A percentile compares a stretch with the other conserved stretches of the same genome.
Conservation (phyloP, 1,139 yeast species). For the Nakaseomyces bracarensis region DNA sequence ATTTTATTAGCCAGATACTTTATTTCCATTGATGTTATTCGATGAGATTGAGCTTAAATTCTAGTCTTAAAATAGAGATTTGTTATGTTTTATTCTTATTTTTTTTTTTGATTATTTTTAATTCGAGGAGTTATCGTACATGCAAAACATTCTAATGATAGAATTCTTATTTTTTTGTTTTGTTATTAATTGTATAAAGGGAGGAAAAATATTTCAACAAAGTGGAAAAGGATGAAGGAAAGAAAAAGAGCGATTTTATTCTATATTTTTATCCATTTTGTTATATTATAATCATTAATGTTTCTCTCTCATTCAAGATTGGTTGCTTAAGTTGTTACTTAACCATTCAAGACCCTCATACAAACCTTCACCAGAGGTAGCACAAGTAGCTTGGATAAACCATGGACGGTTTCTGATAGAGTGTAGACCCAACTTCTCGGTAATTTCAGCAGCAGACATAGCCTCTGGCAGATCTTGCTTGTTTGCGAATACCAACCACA, state of each 20-base stretch:
- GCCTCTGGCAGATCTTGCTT: conserved; percentile 92
- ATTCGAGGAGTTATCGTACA: no score
- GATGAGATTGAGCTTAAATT: neutral
- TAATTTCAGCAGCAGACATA: conserved; percentile 83
- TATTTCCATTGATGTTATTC: no score
- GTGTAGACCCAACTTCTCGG: conserved; percentile 76
- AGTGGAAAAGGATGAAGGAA: neutral
- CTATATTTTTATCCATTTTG: no score
- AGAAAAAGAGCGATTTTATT: neutral
- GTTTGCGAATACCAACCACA: conserved; percentile 82
- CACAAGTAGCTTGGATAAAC: conserved; percentile 86
- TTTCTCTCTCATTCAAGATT: conserved; percentile 13
- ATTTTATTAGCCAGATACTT: no score
- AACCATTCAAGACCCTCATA: conserved; percentile 91
- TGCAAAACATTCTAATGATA: neutral
- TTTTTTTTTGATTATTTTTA: no score
- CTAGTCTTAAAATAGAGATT: no score
- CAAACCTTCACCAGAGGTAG: conserved; percentile 86
- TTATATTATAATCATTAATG: no score
- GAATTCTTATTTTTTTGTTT: neutral
- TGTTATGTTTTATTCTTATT: no score
- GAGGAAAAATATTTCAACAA: neutral
- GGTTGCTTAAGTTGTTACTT: conserved; percentile 71
- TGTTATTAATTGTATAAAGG: neutral
- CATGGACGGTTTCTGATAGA: conserved; percentile 82